Conservation (phyloP, 495 filamentous ascomycete genomes). For the Penicillium verhagenii region DNA sequence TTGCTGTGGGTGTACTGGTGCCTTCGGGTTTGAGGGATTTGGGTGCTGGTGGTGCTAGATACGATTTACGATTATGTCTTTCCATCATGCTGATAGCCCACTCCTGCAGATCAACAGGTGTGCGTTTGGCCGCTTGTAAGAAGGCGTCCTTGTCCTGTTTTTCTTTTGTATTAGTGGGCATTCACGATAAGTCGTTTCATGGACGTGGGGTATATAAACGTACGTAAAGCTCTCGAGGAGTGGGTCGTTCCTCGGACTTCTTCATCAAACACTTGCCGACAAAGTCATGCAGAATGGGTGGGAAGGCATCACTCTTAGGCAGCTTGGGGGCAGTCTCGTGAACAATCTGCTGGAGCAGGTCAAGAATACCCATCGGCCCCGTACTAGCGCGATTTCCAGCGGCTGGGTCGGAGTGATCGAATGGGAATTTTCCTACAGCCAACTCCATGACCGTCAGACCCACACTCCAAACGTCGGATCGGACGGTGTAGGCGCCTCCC, state of each 20-base stretch:
- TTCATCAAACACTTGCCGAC: constrained; percentile 94
- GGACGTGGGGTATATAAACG: constrained; percentile 2
- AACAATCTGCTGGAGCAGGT: constrained; percentile 95
- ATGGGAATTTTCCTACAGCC: constrained; percentile 94
- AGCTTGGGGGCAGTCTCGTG: constrained; percentile 91
- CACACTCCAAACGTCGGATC: constrained; percentile 98
- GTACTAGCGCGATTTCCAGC: constrained; percentile 66
- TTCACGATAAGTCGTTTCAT: background rate
- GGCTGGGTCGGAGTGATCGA: constrained; percentile 73
- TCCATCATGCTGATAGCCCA: constrained; percentile 94
- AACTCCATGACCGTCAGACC: constrained; percentile 95
- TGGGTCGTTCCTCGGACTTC: constrained; percentile 79
- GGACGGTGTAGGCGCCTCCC: constrained; percentile 93
- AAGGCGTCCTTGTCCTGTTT: constrained; percentile 82
- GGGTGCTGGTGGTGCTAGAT: constrained; percentile 66
- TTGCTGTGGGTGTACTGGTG: constrained; percentile 12
- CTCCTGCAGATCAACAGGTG: constrained; percentile 82
- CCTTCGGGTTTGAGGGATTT: constrained; percentile 44
- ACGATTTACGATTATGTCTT: constrained; percentile 85
- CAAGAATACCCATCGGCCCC: constrained; percentile 89
- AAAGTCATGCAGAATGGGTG: constrained; percentile 90
- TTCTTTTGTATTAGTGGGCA: constrained; percentile 1
- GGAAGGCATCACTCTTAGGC: constrained; percentile 96
- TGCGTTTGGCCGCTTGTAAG: constrained; percentile 90
- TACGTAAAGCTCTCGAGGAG: constrained; percentile 78